Base-by-base conservation (phyloP, 495 filamentous ascomycete genomes). In the Xylaria flabelliformis region DNA sequence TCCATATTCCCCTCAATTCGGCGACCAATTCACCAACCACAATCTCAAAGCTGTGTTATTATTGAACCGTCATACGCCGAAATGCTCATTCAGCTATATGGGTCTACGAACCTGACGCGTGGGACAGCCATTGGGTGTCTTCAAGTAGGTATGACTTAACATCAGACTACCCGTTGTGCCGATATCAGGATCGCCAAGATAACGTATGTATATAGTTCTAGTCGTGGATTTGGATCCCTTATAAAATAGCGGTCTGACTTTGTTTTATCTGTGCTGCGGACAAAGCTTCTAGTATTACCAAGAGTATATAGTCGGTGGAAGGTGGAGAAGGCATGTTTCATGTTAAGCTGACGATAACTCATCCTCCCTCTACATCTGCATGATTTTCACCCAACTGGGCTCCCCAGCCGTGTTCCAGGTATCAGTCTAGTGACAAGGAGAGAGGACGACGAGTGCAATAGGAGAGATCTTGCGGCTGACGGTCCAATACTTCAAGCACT, bases 231-330 rank as follows among this genome's bases (percentile, higher is more conserved):
- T 26, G 56, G 50, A 56, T 51, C 26, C 41, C 26, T 29, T 21
- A 51, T 29, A 55, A 50, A 69, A 59, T 50, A 39, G 67, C 67
- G 56, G 67, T 69, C 67, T 69, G 42, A 39, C 67, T 69, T 55
- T 55, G 42, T 55, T 46, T 24, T 26, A 36, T 39, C 41, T 48
- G 21, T 8, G 41, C 10, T 34, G 41, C 59, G 24, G 19, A 15
- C 36, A 53, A n/a, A 66, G 26, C 15, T 21, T 5, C 36, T 10
- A 19, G 17, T n/a, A 44, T 36, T 32, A 32, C 66, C 36, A 59
- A 68, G 67, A 24, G 67, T 55, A 62, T 61, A 46, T 44, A 36
- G 15, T 50, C 46, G 50, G 50, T 69, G 24, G 53, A 29, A 41
- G 48, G 39, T 64, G 61, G 61, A 62, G 55, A 50, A 48, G 66